These are phyloP conservation scores for Amanita pseudoporphyria DNA, from an alignment of 768 basidiomycete genomes.

Conservation along the genomic window DNA sequence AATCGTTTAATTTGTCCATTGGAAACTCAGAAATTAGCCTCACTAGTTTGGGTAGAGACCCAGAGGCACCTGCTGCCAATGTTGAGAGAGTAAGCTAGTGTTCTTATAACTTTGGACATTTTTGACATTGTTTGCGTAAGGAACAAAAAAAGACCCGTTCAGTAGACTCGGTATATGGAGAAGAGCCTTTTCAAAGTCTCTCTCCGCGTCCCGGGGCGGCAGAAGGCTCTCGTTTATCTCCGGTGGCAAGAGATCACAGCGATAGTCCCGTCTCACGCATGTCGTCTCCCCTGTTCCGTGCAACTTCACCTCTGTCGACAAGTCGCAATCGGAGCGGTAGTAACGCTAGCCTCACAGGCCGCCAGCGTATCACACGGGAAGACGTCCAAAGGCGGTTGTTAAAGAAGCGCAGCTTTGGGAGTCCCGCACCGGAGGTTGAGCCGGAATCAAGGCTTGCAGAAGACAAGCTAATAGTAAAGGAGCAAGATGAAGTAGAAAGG, in stretches of 20 bases:
- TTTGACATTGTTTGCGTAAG: neutral
- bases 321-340: conserved; percentile 4
- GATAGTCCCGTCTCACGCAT: conserved; percentile 3
- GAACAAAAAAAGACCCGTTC: neutral
- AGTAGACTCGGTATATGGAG: neutral
- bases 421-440: conserved; percentile 22
- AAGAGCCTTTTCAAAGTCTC: neutral
- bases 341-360: conserved; percentile 16
- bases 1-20: conserved; percentile 13
- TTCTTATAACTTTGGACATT: neutral
- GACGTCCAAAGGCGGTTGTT: conserved; percentile 41
- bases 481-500: neutral
- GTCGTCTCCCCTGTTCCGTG: conserved; percentile 1
- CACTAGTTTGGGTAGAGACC: conserved; percentile 2
- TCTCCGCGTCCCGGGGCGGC: neutral
- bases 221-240: conserved; percentile 4
- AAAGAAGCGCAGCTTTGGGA: conserved; percentile 34
- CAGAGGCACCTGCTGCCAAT: conserved; percentile 7
- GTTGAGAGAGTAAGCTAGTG: conserved; percentile 1
- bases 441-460: neutral
- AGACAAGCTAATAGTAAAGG: neutral
- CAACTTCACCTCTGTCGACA: neutral
- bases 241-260: conserved; percentile 4
- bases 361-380: conserved; percentile 42
- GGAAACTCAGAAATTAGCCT: conserved; percentile 20